Percentiles rank a stretch among this genome's conserved stretches.
These are phyloP conservation scores for Cryptococcus sp. DNA, from an alignment of 1,284 basidiomycete genomes.

Conservation along the genomic window DNA sequence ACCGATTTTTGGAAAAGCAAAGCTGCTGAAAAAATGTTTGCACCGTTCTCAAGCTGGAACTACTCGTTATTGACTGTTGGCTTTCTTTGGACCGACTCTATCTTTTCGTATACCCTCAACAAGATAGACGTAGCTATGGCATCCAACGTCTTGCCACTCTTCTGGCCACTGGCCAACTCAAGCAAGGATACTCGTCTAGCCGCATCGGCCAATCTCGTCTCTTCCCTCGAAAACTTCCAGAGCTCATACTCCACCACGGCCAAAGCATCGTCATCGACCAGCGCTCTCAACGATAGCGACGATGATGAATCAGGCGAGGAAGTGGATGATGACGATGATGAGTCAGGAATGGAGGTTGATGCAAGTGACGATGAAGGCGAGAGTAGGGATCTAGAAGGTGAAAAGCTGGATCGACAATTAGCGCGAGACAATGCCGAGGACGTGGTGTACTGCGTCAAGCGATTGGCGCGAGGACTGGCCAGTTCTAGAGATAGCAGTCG, in stretches of 20 bases:
- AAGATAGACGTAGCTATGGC: slow-evolving; percentile 25
- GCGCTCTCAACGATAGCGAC: slow-evolving; percentile 41
- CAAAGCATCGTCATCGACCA: slow-evolving; percentile 5
- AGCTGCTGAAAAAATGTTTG: too few relatives aligned
- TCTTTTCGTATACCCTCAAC: too few relatives aligned
- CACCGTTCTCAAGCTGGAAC: too few relatives aligned
- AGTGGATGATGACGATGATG: slow-evolving; percentile 60
- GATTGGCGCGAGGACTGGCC: slow-evolving; percentile 81
- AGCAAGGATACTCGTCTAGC: slow-evolving; percentile 76
- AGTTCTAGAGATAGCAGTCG: slow-evolving; percentile 90
- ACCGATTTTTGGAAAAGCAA: too few relatives aligned
- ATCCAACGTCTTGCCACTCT: slow-evolving; percentile 70
- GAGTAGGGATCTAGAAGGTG: slow-evolving; percentile 54
- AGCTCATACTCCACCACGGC: slow-evolving; percentile 54
- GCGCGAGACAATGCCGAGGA: slow-evolving; percentile 75
- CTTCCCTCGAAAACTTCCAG: slow-evolving; percentile 79
- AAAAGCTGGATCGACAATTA: slow-evolving; percentile 48
- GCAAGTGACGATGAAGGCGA: slow-evolving; percentile 49
- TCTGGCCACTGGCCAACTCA: slow-evolving; percentile 89
- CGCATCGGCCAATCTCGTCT: slow-evolving; percentile 81
- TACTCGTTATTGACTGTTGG: too few relatives aligned
- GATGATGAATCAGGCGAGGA: slow-evolving; percentile 57
- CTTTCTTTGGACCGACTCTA: too few relatives aligned
- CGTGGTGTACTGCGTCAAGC: slow-evolving; percentile 81
- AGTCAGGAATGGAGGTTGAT: slow-evolving; percentile 50